A percentile compares a stretch with the other conserved stretches of the same genome.
Evolutionary conservation across 306 rosid species (phyloP).

Genomic region (Lagenaria siceraria): DNA sequence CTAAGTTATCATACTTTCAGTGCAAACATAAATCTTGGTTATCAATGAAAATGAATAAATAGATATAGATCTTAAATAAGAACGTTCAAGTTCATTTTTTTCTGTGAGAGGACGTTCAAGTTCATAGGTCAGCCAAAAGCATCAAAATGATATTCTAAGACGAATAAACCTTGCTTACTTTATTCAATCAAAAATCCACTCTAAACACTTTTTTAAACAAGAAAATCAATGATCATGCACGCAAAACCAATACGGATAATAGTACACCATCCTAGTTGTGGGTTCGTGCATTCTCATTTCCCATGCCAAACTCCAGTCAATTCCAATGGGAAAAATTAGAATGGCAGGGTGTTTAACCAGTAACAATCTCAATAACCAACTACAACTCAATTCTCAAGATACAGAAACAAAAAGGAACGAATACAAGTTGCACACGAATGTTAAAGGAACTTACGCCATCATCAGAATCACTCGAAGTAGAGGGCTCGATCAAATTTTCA

Average conservation of each 20-base stretch:
- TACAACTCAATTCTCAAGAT: background rate
- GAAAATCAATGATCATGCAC: background rate
- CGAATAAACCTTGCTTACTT: background rate
- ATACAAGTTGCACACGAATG: conserved; percentile 8
- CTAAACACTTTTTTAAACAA: too few species aligned
- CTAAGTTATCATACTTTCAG: background rate
- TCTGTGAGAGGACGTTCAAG: background rate
- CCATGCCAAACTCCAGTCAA: background rate
- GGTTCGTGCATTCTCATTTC: background rate
- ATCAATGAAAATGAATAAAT: background rate
- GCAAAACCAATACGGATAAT: background rate
- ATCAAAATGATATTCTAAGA: background rate
- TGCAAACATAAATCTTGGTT: background rate
- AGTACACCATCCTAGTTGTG: background rate
- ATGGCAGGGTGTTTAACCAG: background rate
- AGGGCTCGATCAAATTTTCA: conserved; percentile 51
- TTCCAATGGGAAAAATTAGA: background rate
- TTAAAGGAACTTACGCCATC: conserved; percentile 51
- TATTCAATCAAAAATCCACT: background rate
- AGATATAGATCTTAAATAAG: background rate
- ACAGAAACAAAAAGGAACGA: background rate
- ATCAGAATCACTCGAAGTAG: conserved; percentile 91
- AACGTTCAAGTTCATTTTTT: background rate
- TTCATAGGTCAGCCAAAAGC: background rate
- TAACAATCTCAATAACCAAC: background rate